A percentile compares a stretch with the other conserved stretches of the same genome.
Evolutionary conservation across 1,139 yeast species (phyloP).

Genomic region (Pichia sp.): DNA sequence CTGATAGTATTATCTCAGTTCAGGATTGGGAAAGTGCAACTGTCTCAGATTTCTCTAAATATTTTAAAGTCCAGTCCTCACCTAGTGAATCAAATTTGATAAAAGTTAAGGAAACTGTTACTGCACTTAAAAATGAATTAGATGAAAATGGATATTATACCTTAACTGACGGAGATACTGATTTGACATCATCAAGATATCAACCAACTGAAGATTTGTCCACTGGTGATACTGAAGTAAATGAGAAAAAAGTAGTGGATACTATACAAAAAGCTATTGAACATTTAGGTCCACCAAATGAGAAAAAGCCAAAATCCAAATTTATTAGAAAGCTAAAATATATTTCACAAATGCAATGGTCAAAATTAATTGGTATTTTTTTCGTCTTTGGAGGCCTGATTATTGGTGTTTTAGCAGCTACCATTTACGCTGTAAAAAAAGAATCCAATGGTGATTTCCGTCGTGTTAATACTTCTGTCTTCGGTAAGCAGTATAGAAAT

Average conservation of each 20-base stretch:
- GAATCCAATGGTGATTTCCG: background rate
- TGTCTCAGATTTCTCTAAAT: too few relatives aligned
- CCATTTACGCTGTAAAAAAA: conserved; percentile 2
- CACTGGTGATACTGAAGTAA: background rate
- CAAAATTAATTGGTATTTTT: conserved; percentile 3
- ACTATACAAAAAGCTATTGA: background rate
- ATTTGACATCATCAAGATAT: too few relatives aligned
- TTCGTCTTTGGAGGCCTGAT: conserved; percentile 5
- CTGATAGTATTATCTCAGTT: too few relatives aligned
- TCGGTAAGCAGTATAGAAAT: conserved; percentile 5
- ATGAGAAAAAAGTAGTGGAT: too few relatives aligned
- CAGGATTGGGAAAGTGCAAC: too few relatives aligned
- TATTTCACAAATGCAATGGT: conserved; percentile 3
- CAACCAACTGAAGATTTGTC: background rate
- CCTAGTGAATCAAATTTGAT: too few relatives aligned
- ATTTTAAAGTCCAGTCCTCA: too few relatives aligned
- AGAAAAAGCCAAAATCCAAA: background rate
- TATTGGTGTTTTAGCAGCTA: conserved; percentile 3
- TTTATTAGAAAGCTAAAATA: background rate
- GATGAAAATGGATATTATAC: too few relatives aligned
- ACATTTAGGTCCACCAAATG: background rate
- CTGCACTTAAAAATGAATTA: too few relatives aligned
- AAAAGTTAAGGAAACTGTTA: too few relatives aligned
- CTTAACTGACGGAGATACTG: too few relatives aligned
- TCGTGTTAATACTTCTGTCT: background rate